Evolutionary conservation across 1,139 yeast genomes (phyloP), one percentile per base, ranked within the genome.

Genomic region (Geotrichum restrictum): DNA sequence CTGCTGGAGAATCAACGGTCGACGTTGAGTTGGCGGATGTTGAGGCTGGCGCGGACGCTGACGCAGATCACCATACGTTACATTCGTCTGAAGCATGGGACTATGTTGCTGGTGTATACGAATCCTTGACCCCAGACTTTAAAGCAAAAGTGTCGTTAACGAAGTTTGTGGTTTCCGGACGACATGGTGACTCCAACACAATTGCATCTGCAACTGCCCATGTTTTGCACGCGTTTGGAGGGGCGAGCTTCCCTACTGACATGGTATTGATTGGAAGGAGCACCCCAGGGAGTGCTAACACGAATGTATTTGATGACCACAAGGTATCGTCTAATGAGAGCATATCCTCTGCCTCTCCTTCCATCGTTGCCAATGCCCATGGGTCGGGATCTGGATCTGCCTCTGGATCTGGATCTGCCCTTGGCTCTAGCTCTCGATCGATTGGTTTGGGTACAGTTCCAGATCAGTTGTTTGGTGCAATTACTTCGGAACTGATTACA

Each of bases 161-260:
- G 13, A 77, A 74, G 58, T 77, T 82, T 2, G 70, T 11, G 32
- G 46, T 11, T 22, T n/a, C n/a, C n/a, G n/a, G n/a, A n/a, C n/a
- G n/a, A n/a, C n/a, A n/a, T n/a, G n/a, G 43, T 38, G 36, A 27
- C 16, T 34, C 44, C 19, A 36, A 24, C 29, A 44, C 43, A 10
- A n/a, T 18, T 13, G 22, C 14, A 24, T 6, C 27, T 21, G 19
- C 19, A 11, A 34, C 48, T 6, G 33, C 32, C 2, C 11, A 38
- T 16, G 39, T 34, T 3, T 19, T 45, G 36, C 41, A 49, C 16
- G 43, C 41, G 24, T 49, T 49, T 34, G 42, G 7, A 7, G 40
- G 40, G 11, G 13, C 24, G n/a, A 32, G 49, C 3, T 18, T 33
- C 16, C 41, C 34, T 3, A 29, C 44, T 14, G 56, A 53, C 41